These are phyloP conservation scores for Colletotrichum zoysiae DNA, from an alignment of 2,329 filamentous ascomycete genomes.

Conservation along the genomic window DNA sequence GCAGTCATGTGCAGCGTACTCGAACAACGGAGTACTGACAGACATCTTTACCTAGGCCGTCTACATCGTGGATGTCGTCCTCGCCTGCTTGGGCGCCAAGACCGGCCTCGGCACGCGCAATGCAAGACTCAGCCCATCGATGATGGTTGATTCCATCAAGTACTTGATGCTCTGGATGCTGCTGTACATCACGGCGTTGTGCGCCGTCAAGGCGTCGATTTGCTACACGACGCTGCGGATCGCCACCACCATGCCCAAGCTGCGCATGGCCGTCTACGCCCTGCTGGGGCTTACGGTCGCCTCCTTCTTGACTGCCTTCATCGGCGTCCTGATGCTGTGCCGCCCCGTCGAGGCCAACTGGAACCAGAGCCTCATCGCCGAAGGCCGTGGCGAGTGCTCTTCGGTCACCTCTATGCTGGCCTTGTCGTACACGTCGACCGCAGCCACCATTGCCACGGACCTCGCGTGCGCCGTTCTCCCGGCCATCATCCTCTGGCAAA, in stretches of 20 bases:
- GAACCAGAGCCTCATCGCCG: slow-evolving; percentile 47
- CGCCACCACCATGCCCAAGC: slow-evolving; percentile 43
- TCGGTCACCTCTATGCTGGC: slow-evolving; percentile 44
- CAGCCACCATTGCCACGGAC: slow-evolving; percentile 50
- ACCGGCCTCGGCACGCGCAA: slow-evolving; percentile 44
- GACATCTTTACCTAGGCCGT: slow-evolving; percentile 19
- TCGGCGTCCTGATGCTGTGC: slow-evolving; percentile 45
- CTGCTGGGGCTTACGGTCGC: slow-evolving; percentile 44
- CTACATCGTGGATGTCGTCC: slow-evolving; percentile 41
- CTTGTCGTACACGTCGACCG: slow-evolving; percentile 48
- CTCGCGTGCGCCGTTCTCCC: slow-evolving; percentile 49
- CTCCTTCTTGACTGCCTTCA: slow-evolving; percentile 48
- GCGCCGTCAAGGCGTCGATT: slow-evolving; percentile 50
- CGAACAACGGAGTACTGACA: background rate
- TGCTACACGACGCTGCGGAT: slow-evolving; percentile 53
- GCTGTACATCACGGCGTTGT: slow-evolving; percentile 44
- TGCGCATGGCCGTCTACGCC: slow-evolving; percentile 44
- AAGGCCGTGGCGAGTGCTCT: slow-evolving; percentile 42
- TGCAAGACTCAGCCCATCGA: slow-evolving; percentile 42
- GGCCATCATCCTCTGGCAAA: slow-evolving; percentile 49
- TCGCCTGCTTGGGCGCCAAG: slow-evolving; percentile 43
- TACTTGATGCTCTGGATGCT: slow-evolving; percentile 47
- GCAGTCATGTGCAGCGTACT: too few relatives aligned
- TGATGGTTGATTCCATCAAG: slow-evolving; percentile 42
- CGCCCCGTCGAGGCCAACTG: slow-evolving; percentile 45